These are phyloP conservation scores for Talinum fruticosum DNA, from an alignment of 148 eudicot species.

Conservation along the genomic window DNA sequence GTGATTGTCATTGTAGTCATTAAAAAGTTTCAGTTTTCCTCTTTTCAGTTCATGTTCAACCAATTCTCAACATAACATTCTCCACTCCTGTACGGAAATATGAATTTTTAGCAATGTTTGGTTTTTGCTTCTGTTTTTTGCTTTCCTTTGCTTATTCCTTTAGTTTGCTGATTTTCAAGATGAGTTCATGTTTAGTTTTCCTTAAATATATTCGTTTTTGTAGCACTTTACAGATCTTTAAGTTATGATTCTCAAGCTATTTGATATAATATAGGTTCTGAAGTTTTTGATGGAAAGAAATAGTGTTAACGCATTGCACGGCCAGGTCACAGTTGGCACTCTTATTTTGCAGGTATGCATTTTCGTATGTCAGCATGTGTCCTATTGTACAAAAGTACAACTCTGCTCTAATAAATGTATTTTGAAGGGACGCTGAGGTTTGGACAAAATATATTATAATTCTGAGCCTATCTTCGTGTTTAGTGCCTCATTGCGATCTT, in stretches of 20 bases:
- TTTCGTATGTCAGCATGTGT: conserved; percentile 9
- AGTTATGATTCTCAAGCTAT: conserved; percentile 1
- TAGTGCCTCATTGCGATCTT: conserved; percentile 11
- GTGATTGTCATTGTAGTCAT: not conserved
- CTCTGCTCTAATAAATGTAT: not conserved
- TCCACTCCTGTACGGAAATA: not conserved
- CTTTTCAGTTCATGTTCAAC: not conserved
- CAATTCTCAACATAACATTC: not conserved
- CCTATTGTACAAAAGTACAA: not conserved
- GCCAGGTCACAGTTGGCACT: conserved; percentile 88
- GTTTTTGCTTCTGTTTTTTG: not conserved
- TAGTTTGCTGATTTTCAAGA: too few relatives aligned
- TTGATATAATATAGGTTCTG: conserved; percentile 43
- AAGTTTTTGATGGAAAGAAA: conserved; percentile 92
- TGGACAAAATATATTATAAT: not conserved
- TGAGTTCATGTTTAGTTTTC: not conserved
- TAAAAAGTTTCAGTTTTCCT: too few relatives aligned
- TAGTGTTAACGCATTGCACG: conserved; percentile 67
- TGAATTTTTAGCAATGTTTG: not conserved
- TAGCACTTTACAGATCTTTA: not conserved
- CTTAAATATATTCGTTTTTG: not conserved
- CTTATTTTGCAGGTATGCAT: conserved; percentile 61
- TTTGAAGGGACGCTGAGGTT: not conserved
- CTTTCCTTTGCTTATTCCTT: not conserved
- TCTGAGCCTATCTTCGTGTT: not conserved